Conservation (phyloP, 2,329 filamentous ascomycete genomes). For the Fusarium coffeatum region DNA sequence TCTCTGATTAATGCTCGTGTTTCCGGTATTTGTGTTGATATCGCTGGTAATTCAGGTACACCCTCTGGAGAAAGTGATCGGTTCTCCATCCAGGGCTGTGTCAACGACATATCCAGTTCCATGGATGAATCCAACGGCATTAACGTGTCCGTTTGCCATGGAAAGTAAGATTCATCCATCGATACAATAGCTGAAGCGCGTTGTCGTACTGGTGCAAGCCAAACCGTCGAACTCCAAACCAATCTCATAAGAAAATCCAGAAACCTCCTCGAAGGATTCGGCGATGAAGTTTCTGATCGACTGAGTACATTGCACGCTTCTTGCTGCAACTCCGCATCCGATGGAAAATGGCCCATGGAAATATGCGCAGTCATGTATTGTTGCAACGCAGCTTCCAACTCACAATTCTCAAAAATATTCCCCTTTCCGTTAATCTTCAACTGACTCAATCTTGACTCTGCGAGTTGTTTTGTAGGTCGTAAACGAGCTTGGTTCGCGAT, state of each 20-base stretch:
- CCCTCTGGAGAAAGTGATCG: constrained; percentile 25
- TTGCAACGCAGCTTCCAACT: constrained; percentile 26
- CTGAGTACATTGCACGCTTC: constrained; percentile 27
- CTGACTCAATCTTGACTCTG: constrained; percentile 26
- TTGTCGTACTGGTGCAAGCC: constrained; percentile 27
- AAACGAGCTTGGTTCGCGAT: constrained; percentile 34
- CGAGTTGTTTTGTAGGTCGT: constrained; percentile 25
- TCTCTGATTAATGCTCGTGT: constrained; percentile 5
- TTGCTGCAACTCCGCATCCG: constrained; percentile 33
- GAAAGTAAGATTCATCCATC: constrained; percentile 7
- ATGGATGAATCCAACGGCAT: constrained; percentile 6
- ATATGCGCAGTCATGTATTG: constrained; percentile 28
- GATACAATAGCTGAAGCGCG: constrained; percentile 7
- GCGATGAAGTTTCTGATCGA: background rate
- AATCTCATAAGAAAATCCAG: constrained; percentile 33
- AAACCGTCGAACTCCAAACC: constrained; percentile 30
- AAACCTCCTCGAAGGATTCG: constrained; percentile 25
- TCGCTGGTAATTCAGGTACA: constrained; percentile 6
- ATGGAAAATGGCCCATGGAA: constrained; percentile 24
- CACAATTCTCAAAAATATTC: constrained; percentile 38
- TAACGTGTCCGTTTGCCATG: constrained; percentile 14
- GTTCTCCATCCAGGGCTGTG: constrained; percentile 28
- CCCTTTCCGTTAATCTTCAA: constrained; percentile 38
- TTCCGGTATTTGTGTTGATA: constrained; percentile 12
- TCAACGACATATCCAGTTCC: constrained; percentile 20